A percentile compares a stretch with the other conserved stretches of the same genome.
Evolutionary conservation across 768 basidiomycete genomes (phyloP).

Genomic region (Ramaria rubella): DNA sequence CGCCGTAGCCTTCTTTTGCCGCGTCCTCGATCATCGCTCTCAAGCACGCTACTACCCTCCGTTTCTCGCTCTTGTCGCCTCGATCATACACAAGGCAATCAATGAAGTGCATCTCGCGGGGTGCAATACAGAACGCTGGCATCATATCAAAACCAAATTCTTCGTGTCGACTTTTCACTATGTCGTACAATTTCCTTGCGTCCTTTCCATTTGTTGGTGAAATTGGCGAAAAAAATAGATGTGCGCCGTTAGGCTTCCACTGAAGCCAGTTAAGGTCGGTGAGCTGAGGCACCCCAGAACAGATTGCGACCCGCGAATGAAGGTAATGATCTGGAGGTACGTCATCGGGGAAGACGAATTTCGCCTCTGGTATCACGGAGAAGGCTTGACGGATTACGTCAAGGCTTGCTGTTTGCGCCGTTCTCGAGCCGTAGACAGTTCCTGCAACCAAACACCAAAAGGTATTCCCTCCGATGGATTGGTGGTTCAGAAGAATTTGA

Average conservation of each 20-base stretch:
- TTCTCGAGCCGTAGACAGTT: not conserved
- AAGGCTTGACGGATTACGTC: not conserved
- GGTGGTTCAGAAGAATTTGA: no score
- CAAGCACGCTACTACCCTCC: not conserved
- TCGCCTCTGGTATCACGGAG: conserved; percentile 1
- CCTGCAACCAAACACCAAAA: not conserved
- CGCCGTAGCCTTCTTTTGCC: conserved; percentile 1
- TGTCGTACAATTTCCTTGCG: conserved; percentile 1
- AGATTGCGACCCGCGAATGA: conserved; percentile 1
- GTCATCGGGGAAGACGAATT: conserved; percentile 3
- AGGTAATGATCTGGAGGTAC: not conserved
- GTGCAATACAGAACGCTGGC: conserved; percentile 3
- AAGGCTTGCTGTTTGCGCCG: not conserved
- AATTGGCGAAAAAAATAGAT: conserved; percentile 2
- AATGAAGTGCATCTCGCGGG: conserved; percentile 4
- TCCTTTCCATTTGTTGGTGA: not conserved
- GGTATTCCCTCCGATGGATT: no score
- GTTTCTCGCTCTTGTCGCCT: not conserved
- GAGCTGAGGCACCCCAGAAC: not conserved
- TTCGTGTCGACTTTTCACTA: not conserved
- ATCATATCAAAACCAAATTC: conserved; percentile 7
- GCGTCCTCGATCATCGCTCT: conserved; percentile 5
- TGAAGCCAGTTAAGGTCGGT: conserved; percentile 4
- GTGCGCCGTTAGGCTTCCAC: not conserved
- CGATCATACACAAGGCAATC: conserved; percentile 1